Percentiles rank a stretch among this genome's conserved stretches.
Conservation (phyloP, 768 basidiomycete genomes). For the Suillus plorans region DNA sequence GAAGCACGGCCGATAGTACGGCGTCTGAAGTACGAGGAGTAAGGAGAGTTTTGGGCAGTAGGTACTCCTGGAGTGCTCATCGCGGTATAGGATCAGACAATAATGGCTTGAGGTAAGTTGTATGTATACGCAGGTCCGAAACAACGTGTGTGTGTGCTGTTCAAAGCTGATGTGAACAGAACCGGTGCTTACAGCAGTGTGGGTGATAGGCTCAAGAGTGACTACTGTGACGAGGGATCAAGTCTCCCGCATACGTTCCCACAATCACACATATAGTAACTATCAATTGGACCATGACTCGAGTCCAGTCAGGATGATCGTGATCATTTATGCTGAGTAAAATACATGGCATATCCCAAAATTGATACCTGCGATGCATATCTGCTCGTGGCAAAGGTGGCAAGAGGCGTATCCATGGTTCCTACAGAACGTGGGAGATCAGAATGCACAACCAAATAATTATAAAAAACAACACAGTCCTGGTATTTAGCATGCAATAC, state of each 20-base stretch:
- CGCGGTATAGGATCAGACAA: background rate
- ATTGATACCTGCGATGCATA: background rate
- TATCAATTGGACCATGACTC: background rate
- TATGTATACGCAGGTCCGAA: background rate
- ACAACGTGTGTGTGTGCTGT: constrained; percentile 4
- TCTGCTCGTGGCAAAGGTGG: background rate
- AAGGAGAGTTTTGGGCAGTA: constrained; percentile 21
- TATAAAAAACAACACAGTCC: too few species aligned
- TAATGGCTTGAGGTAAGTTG: constrained; percentile 3
- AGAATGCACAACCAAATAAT: background rate
- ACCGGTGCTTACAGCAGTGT: constrained; percentile 12
- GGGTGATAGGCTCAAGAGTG: constrained; percentile 13
- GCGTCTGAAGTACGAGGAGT: constrained; percentile 48
- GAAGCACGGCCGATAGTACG: constrained; percentile 78
- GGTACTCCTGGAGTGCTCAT: constrained; percentile 26
- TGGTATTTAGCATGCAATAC: too few species aligned
- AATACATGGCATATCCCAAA: too few species aligned
- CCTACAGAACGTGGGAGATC: background rate
- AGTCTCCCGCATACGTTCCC: background rate
- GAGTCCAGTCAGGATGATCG: background rate
- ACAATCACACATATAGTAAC: background rate
- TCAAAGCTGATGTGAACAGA: constrained; percentile 5
- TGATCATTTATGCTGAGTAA: background rate
- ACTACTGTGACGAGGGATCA: constrained; percentile 18
- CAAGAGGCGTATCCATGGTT: background rate